phyloP scores from a whole-genome alignment of 441 rosid species.

The Populus hybrid region DNA sequence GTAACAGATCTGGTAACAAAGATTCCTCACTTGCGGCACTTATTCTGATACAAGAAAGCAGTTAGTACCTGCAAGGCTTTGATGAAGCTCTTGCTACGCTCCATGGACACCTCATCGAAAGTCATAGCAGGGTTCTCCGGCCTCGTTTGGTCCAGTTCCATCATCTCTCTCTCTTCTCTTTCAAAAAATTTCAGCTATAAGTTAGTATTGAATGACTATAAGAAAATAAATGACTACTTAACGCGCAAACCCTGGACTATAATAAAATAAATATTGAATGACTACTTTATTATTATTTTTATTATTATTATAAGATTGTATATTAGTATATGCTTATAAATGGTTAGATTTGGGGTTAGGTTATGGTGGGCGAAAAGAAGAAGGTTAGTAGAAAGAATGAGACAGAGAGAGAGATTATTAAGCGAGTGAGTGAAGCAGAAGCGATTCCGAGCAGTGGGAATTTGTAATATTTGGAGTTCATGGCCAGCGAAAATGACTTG shows the following conservation, averaged over 20 bases:
- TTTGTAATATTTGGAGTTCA: slow-evolving; percentile 31
- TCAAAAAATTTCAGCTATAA: not conserved
- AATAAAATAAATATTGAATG: not conserved
- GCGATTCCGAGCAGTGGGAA: slow-evolving; percentile 41
- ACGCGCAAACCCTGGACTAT: not conserved
- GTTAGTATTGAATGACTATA: slow-evolving; percentile 1
- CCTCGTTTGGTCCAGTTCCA: slow-evolving; percentile 32
- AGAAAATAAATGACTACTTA: not conserved
- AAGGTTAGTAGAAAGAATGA: slow-evolving; percentile 10
- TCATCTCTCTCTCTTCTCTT: not conserved
- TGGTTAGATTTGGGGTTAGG: slow-evolving; percentile 33
- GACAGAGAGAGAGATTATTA: not conserved
- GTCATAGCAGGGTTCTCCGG: slow-evolving; percentile 58
- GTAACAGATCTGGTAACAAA: slow-evolving; percentile 28
- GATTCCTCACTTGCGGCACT: not conserved
- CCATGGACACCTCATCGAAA: slow-evolving; percentile 93
- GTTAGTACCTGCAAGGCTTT: slow-evolving; percentile 78
- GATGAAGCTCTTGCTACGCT: slow-evolving; percentile 90
- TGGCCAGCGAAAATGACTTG: slow-evolving; percentile 38
- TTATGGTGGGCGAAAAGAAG: slow-evolving; percentile 49
- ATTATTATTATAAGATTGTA: not conserved
- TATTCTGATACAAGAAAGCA: not conserved
- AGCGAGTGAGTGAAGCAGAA: slow-evolving; percentile 57
- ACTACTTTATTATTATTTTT: no score
- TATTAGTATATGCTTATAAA: not conserved